A percentile compares a stretch with the other conserved stretches of the same genome.
Conservation (phyloP, 1,284 basidiomycete species). For the Porogramme epimiltina region DNA sequence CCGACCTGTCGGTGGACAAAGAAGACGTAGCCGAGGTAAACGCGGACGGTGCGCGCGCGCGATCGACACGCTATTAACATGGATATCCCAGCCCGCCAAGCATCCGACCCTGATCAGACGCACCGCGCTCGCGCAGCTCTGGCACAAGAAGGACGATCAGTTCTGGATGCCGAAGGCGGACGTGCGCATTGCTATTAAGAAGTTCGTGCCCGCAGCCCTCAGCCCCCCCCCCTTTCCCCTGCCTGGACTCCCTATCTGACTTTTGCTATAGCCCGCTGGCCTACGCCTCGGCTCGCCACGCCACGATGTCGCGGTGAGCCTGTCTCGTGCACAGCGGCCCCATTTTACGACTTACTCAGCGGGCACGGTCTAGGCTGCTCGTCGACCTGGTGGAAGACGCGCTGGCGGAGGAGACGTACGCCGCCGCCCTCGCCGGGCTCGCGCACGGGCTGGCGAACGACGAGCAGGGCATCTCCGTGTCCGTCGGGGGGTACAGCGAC, state of each 20-base stretch:
- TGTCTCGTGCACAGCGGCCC: not conserved
- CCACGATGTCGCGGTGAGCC: conserved; percentile 28
- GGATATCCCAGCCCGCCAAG: conserved; percentile 20
- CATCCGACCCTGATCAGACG: conserved; percentile 23
- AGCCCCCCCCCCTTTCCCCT: too few relatives aligned
- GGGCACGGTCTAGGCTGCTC: conserved; percentile 17
- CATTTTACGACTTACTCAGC: too few relatives aligned
- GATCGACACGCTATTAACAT: not conserved
- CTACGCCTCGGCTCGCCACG: conserved; percentile 29
- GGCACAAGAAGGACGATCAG: conserved; percentile 35
- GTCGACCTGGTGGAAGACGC: conserved; percentile 35
- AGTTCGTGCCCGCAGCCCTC: conserved; percentile 19
- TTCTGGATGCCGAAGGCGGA: conserved; percentile 35
- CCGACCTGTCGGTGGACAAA: conserved; percentile 52
- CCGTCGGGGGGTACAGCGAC: conserved; percentile 66
- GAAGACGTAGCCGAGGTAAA: conserved; percentile 44
- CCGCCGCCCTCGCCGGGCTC: conserved; percentile 67
- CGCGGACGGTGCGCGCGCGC: not conserved
- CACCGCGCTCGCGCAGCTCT: conserved; percentile 21
- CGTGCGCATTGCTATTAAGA: conserved; percentile 26
- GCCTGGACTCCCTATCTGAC: not conserved
- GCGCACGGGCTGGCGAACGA: conserved; percentile 50
- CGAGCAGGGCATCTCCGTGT: conserved; percentile 46
- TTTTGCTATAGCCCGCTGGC: conserved; percentile 22
- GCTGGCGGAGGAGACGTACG: conserved; percentile 48